phyloP scores from a whole-genome alignment of 2,329 filamentous ascomycete species.

The Alternaria ventricosa region DNA sequence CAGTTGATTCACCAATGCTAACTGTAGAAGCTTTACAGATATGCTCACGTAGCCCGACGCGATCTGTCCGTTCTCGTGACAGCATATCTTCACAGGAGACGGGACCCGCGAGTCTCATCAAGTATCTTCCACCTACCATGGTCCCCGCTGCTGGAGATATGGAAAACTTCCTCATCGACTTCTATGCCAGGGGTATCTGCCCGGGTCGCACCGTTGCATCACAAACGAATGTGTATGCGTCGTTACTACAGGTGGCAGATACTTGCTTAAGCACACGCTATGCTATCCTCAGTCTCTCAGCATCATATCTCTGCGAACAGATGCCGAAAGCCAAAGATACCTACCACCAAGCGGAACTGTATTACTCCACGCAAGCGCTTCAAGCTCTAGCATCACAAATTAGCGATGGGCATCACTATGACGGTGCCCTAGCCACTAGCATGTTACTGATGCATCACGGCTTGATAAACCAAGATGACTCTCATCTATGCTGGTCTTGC shows the following conservation, averaged over 20 bases:
- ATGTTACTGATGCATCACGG: conserved; percentile 45
- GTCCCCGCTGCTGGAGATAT: conserved; percentile 28
- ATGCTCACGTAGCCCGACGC: conserved; percentile 34
- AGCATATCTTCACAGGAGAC: conserved; percentile 34
- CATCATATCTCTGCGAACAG: conserved; percentile 42
- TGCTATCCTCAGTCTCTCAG: conserved; percentile 41
- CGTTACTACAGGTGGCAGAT: conserved; percentile 31
- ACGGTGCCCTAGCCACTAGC: conserved; percentile 41
- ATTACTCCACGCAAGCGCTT: conserved; percentile 42
- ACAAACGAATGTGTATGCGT: conserved; percentile 36
- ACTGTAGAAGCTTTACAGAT: conserved; percentile 33
- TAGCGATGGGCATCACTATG: conserved; percentile 32
- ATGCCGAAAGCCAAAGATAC: conserved; percentile 34
- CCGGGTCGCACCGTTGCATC: conserved; percentile 37
- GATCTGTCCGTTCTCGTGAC: conserved; percentile 33
- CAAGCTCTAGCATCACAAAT: conserved; percentile 39
- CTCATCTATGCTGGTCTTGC: conserved; percentile 41
- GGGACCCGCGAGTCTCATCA: conserved; percentile 34
- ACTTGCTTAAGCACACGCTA: conserved; percentile 38
- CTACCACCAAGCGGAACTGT: conserved; percentile 41
- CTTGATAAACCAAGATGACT: conserved; percentile 35
- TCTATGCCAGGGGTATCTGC: conserved; percentile 42
- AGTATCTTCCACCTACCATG: conserved; percentile 32
- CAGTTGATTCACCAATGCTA: conserved; percentile 36
- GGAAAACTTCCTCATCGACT: conserved; percentile 39